Evolutionary conservation across 352 stramenopile species (phyloP).

Genomic region (Phytophthora crassamura): DNA sequence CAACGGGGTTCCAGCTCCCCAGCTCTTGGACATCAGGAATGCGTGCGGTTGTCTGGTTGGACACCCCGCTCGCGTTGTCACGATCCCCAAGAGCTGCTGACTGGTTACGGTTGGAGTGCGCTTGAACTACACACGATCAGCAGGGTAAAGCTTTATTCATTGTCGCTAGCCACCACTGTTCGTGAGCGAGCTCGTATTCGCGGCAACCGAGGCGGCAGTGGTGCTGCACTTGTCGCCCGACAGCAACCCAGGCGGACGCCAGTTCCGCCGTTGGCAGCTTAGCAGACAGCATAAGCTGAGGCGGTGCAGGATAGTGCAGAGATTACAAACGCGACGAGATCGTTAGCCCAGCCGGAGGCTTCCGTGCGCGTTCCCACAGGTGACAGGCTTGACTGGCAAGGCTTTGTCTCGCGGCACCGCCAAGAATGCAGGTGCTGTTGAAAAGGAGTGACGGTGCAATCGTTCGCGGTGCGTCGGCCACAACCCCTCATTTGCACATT

Average conservation of each 20-base stretch:
- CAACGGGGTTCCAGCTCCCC: not conserved
- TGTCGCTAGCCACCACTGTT: too few relatives aligned
- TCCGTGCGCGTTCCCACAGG: not conserved
- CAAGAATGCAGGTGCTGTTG: slow-evolving; percentile 50
- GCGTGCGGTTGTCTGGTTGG: not conserved
- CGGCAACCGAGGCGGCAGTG: not conserved
- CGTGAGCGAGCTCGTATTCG: too few relatives aligned
- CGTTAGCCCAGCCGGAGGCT: not conserved
- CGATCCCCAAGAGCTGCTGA: too few relatives aligned
- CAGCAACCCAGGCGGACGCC: too few relatives aligned
- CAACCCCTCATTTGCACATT: slow-evolving; percentile 68
- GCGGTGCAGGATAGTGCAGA: not conserved
- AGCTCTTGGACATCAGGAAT: not conserved
- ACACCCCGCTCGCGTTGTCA: too few relatives aligned
- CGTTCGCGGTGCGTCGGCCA: slow-evolving; percentile 70
- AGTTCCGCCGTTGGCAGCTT: too few relatives aligned
- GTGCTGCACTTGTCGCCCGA: too few relatives aligned
- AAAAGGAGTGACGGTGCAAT: slow-evolving; percentile 7
- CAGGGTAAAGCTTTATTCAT: too few relatives aligned
- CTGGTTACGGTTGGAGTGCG: too few relatives aligned
- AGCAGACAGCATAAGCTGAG: too few relatives aligned
- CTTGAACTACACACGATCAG: too few relatives aligned
- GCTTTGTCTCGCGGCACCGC: slow-evolving; percentile 28
- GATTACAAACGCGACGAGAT: not conserved
- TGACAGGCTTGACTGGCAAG: not conserved